Conservation (phyloP, 176 grass and related monocot species). For the Saccharum spontaneum region DNA sequence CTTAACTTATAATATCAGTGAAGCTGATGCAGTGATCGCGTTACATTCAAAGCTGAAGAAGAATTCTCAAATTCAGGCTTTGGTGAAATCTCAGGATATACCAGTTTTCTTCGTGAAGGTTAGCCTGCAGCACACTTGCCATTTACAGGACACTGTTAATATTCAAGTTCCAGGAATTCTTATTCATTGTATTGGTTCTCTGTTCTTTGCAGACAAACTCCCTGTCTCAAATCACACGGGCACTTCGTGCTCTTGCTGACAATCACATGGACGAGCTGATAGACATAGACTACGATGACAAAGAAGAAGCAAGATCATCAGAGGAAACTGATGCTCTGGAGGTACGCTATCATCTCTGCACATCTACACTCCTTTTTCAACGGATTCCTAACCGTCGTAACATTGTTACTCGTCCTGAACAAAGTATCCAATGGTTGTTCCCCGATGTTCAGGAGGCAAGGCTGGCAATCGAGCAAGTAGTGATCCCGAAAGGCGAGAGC, state of each 20-base stretch:
- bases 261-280: conserved; percentile 42
- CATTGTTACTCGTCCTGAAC: not conserved
- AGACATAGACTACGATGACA: conserved; percentile 40
- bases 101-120: conserved; percentile 87
- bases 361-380: not conserved
- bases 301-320: conserved; percentile 38
- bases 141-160: not conserved
- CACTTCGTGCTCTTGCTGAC: conserved; percentile 62
- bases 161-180: not conserved
- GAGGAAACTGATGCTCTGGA: conserved; percentile 83
- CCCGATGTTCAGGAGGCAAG: conserved; percentile 60
- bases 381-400: not conserved
- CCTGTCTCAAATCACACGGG: conserved; percentile 66
- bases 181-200: not conserved
- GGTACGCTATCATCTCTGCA: conserved; percentile 39
- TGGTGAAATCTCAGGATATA: conserved; percentile 59
- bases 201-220: conserved; percentile 56
- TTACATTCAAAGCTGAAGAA: conserved; percentile 81
- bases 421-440: not conserved
- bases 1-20: conserved; percentile 69
- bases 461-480: conserved; percentile 75
- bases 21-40: conserved; percentile 81
- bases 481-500: conserved; percentile 70
- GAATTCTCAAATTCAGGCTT: conserved; percentile 76
- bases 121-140: not conserved